Evolutionary conservation across 2,329 filamentous ascomycete genomes (phyloP).

Genomic region (Triangularia verruculosa): DNA sequence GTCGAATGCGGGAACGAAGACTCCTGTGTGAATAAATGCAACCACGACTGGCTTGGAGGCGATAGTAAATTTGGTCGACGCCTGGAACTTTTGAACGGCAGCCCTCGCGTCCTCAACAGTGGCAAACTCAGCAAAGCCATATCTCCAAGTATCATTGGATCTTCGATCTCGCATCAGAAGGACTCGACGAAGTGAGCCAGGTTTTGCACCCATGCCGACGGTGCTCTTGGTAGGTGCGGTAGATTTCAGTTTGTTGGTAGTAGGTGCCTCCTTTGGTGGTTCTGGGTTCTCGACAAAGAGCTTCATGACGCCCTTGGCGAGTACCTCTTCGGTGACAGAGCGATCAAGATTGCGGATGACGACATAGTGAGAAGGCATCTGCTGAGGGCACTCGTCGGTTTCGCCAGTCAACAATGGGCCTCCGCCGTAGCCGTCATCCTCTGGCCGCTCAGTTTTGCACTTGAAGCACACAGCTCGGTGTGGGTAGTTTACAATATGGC

Average conservation of each 20-base stretch:
- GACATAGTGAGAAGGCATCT: constrained; percentile 69
- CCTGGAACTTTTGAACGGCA: constrained; percentile 68
- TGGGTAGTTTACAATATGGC: constrained; percentile 58
- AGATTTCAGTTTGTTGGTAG: constrained; percentile 55
- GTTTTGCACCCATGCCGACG: constrained; percentile 65
- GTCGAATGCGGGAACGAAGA: constrained; percentile 73
- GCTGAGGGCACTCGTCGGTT: constrained; percentile 42
- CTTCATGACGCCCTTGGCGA: constrained; percentile 71
- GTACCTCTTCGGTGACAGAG: constrained; percentile 67
- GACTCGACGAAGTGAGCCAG: constrained; percentile 72
- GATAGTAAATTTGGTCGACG: constrained; percentile 73
- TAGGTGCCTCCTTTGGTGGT: constrained; percentile 42
- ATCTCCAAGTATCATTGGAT: constrained; percentile 72
- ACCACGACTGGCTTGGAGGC: constrained; percentile 68
- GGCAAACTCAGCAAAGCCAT: constrained; percentile 81
- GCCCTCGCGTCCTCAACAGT: constrained; percentile 72
- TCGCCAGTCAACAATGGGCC: constrained; percentile 42
- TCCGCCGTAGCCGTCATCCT: constrained; percentile 24
- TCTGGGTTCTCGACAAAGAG: constrained; percentile 62
- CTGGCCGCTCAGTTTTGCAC: constrained; percentile 50
- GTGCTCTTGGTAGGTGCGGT: constrained; percentile 55
- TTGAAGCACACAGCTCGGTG: constrained; percentile 55
- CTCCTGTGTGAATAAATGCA: constrained; percentile 77
- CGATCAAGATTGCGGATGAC: constrained; percentile 69
- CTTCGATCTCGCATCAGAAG: constrained; percentile 71